Evolutionary conservation across 1,284 basidiomycete species (phyloP), one percentile per base, ranked within the genome.

Genomic region (Boletus albobrunnescens): DNA sequence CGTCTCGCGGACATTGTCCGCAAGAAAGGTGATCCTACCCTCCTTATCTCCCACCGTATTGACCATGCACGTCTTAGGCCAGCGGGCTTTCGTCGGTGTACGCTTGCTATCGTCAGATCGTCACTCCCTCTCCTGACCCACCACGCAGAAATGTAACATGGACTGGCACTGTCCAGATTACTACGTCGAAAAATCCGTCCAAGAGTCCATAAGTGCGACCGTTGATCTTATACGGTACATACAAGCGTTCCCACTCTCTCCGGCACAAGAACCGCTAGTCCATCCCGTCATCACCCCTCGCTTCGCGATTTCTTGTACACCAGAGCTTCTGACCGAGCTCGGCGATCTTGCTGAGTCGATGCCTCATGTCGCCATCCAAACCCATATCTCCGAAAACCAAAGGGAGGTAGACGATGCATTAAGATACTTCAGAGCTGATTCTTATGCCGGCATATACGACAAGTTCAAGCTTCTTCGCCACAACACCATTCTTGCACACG

Each of bases 221-320:
- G 63, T 72, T 44, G 69, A 72, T n/a, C 75, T 94, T 36, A 82
- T 96, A 54, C 55, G 71, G 1, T 71, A 92, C 67, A 86, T 94
- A 56, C 78, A 77, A 24, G 61, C 75, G 1, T 67, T 88, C 28
- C 65, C 74, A n/a, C 61, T 63, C 6, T 60, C 59, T 19, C 44
- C 56, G 5, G 51, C 63, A 17, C 53, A 52, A 47, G 56, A 64
- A 47, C 63, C 71, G 7, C 79, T 94, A 14, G 88, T 98, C 6
- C 86, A 89, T 49, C 94, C 94, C 0, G 83, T 95, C 60, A 71
- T 98, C 36, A 98, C 95, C 0, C 95, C 95, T 16, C 87, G 94
- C 16, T 98, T 99, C 67, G 94, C 95, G 23, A 88, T 99, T 53
- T 84, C 88, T n/a, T 95, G 92, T 67, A 84, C 92, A 0, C 67